Evolutionary conservation across 1,139 yeast species (phyloP), one percentile per base, ranked within the genome.

Genomic region (Yamadazyma sp.): DNA sequence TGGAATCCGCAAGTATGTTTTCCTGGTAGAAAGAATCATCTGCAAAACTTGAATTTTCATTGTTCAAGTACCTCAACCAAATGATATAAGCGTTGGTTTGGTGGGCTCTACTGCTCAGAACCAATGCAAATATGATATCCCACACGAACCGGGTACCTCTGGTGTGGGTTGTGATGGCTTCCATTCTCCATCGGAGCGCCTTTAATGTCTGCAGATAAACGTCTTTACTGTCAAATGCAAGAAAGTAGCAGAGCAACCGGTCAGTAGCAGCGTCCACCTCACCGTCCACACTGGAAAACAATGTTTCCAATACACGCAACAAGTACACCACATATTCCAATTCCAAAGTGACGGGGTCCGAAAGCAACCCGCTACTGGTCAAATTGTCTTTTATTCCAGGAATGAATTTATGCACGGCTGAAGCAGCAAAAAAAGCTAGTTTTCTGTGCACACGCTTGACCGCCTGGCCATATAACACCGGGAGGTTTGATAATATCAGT

Each of bases 1-100:
- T 22, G 1, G 56, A 48, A 3, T 69, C 65, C 10, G 45, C 41
- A 18, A 57, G 50, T 4, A 81, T 47, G 2, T 69, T 48, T 0
- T 41, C 25, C 34, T 73, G 72, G 39, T 75, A 71, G 16, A 39
- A 42, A 1, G 37, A 25, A 14, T 59, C 52, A 0, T 37, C 24
- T 3, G 39, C 36, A 10, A 67, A 47, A 2, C 31, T 14, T 1
- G 51, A 51, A 11, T 50, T 45, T 10, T 34, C 31, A 29, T 46
- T 50, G 29, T 54, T 59, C 38, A 82, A 60, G 43, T 69, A 70
- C 40, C 88, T 65, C 35, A 83, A 57, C 80, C 86, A 77, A 20
- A 81, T 62, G 9, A 77, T 64, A 39, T 67, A 73, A 0, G 76
- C 78, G 50, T 71, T 72, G 10, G 73, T 59, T 22, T 52, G 60